Conservation (phyloP, 2,329 filamentous ascomycete species). For the Stemphylium lycopersici region DNA sequence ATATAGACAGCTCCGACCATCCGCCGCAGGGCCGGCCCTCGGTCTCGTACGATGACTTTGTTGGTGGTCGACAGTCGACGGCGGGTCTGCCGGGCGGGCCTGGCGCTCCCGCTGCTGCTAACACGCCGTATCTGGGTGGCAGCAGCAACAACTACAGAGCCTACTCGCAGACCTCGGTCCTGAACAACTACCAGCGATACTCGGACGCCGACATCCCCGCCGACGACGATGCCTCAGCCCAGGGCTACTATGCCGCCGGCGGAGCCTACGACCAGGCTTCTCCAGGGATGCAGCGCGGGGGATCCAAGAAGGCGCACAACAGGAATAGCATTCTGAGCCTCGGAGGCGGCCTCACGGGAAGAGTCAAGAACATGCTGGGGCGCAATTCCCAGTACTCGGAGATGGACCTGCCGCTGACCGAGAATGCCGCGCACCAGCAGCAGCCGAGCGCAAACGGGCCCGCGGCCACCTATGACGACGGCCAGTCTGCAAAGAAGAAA, state of each 20-base stretch:
- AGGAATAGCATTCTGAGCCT: conserved; percentile 88
- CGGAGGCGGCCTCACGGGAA: conserved; percentile 85
- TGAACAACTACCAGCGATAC: conserved; percentile 90
- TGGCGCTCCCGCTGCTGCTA: conserved; percentile 46
- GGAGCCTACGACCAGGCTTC: conserved; percentile 63
- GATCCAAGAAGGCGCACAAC: conserved; percentile 66
- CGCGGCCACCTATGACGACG: conserved; percentile 49
- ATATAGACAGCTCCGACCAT: conserved; percentile 69
- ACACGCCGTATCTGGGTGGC: conserved; percentile 42
- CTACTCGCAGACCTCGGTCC: conserved; percentile 77
- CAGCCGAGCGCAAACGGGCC: conserved; percentile 50
- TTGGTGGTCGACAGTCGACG: conserved; percentile 67
- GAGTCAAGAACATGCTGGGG: conserved; percentile 87
- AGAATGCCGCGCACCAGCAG: conserved; percentile 63
- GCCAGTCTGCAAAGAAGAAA: conserved; percentile 45
- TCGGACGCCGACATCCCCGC: conserved; percentile 84
- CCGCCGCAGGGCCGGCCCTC: conserved; percentile 75
- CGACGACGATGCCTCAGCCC: conserved; percentile 75
- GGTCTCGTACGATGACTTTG: conserved; percentile 92
- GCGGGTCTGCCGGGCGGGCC: conserved; percentile 54
- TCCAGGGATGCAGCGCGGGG: conserved; percentile 54
- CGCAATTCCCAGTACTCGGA: conserved; percentile 90
- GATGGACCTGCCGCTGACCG: conserved; percentile 96
- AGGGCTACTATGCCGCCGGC: conserved; percentile 76
- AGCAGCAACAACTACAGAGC: conserved; percentile 45